Evolutionary conservation across 441 rosid genomes (phyloP).

Genomic region (Arabidopsis lyrata): DNA sequence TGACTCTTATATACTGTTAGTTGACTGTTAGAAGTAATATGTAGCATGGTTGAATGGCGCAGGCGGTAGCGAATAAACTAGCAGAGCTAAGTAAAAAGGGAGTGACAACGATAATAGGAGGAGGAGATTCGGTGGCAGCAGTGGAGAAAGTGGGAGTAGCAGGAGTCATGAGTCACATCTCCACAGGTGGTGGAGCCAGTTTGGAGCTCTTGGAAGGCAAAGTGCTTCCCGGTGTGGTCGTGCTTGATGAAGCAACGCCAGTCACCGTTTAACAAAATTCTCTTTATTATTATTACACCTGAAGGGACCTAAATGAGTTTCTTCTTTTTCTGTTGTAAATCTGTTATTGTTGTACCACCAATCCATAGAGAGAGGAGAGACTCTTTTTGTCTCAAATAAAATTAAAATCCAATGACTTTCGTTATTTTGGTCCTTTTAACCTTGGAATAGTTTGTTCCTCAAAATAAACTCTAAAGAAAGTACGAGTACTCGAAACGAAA

Average conservation of each 20-base stretch:
- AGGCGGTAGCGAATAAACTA: constrained; percentile 71
- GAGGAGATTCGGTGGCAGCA: constrained; percentile 76
- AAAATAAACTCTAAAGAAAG: neutral
- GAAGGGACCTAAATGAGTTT: neutral
- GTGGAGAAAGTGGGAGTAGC: constrained; percentile 76
- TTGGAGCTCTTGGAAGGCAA: constrained; percentile 75
- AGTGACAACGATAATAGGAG: constrained; percentile 75
- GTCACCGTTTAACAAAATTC: constrained; percentile 56
- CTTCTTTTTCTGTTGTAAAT: constrained; percentile 15
- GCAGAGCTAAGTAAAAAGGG: constrained; percentile 72
- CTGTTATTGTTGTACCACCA: constrained; percentile 13
- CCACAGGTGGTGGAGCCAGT: constrained; percentile 79
- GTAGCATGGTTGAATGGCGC: constrained; percentile 10
- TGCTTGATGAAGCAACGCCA: constrained; percentile 62
- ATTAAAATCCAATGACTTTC: neutral
- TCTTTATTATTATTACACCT: constrained; percentile 1
- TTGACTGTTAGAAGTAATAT: neutral
- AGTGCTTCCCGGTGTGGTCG: constrained; percentile 67
- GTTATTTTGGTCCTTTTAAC: neutral
- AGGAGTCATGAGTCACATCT: constrained; percentile 70
- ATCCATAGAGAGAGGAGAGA: constrained; percentile 25
- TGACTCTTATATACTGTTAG: neutral
- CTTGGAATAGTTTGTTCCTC: neutral
- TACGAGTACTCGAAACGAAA: constrained; percentile 13
- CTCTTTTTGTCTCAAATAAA: constrained; percentile 27